Base-by-base conservation (phyloP, 177 flowering plant species). In the Tripterygium wilfordii region DNA sequence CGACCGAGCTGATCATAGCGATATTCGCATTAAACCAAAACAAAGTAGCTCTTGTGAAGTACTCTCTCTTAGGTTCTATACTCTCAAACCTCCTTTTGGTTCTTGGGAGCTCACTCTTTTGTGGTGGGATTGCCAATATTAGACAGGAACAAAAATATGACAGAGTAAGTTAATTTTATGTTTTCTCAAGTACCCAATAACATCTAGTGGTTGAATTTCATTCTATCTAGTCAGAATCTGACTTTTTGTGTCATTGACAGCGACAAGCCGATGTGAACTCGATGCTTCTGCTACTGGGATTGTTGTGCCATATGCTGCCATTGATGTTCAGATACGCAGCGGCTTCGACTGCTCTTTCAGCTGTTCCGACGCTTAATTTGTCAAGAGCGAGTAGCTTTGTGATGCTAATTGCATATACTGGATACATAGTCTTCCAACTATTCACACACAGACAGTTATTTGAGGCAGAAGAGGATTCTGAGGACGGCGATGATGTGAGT, bases 71-170 rank as follows among this genome's bases (percentile, higher is more conserved):
- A 63, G 99, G 99, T 33, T 94, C 99, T 1, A 57, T 94, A 2
- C 83, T 94, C 21, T 94, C 97, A 14, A 94, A 94, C 68, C 85
- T 89, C 19, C 88, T 94, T 21, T 72, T 94, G 43, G 99, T 94
- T 45, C 92, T 94, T 42, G 99, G 97, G 10, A 78, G 83, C 19
- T 85, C 99, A 17, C 82, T 94, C 27, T 71, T 94, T 16, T 79
- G 88, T 53, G 97, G 99, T 8, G 99, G 99, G 38, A 42, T 94
- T 21, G 82, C 72, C 46, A 81, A 89, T 49, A 51, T 85, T 2
- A 36, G 37, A 16, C 24, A 35, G 33, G 88, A 83, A 36, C 99
- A 94, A 53, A 86, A 70, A 56, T 92, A 56, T 51, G 96, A 92
- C 48, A 68, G 96, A 42, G 99, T 92, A 72, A 59, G 74, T n/a